These are phyloP conservation scores for Talaromyces sp. DNA, from an alignment of 2,329 filamentous ascomycete species.

Conservation along the genomic window DNA sequence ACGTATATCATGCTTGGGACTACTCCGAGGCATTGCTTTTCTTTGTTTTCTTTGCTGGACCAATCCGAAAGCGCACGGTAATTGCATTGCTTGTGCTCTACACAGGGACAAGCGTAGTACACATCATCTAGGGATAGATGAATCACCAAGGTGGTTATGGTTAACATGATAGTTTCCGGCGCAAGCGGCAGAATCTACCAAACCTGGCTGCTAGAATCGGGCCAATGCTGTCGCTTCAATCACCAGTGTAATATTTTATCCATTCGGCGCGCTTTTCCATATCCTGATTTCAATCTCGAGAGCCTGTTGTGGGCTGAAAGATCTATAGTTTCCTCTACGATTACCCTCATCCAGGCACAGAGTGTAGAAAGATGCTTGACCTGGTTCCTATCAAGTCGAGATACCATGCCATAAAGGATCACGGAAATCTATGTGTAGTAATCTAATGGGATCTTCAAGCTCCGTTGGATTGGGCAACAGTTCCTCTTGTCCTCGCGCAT, in stretches of 20 bases:
- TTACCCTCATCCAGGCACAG: not conserved
- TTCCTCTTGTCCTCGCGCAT: not conserved
- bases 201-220: not conserved
- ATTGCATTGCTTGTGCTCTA: no score
- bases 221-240: not conserved
- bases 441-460: not conserved
- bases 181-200: not conserved
- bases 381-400: not conserved
- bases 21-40: not conserved
- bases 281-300: not conserved
- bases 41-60: not conserved
- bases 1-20: not conserved
- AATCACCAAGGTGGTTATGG: not conserved
- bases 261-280: not conserved
- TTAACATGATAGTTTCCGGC: not conserved
- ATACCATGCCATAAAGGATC: not conserved
- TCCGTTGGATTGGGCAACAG: not conserved
- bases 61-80: not conserved
- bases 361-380: not conserved
- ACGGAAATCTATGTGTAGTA: not conserved
- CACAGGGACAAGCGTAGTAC: not conserved
- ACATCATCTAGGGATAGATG: not conserved
- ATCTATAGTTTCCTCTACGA: not conserved
- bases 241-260: not conserved
- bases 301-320: not conserved